A percentile compares a stretch with the other conserved stretches of the same genome.
phyloP scores from a whole-genome alignment of 2,329 filamentous ascomycete species.

The Neonectria neomacrospora region DNA sequence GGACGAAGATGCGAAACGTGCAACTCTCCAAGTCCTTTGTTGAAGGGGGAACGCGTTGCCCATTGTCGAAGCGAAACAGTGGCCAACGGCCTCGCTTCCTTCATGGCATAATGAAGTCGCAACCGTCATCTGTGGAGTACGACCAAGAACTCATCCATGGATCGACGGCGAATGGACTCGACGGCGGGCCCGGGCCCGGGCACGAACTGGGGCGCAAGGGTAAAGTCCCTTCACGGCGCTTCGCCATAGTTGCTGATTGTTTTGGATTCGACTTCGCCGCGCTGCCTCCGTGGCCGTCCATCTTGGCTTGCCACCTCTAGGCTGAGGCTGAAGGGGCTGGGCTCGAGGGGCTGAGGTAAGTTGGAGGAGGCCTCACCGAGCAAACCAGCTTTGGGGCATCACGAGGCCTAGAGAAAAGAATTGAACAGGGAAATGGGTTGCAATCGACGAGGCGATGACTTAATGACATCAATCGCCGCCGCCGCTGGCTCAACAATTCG shows the following conservation, averaged over 20 bases:
- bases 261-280: not conserved
- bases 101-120: conserved; percentile 14
- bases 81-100: not conserved
- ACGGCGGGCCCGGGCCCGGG: conserved; percentile 2
- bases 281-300: not conserved
- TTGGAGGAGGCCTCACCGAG: conserved; percentile 11
- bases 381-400: not conserved
- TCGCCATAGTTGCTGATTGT: not conserved
- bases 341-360: conserved; percentile 16
- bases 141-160: conserved; percentile 7
- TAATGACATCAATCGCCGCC: conserved; percentile 19
- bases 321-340: conserved; percentile 2
- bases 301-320: not conserved
- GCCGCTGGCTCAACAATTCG: conserved; percentile 2
- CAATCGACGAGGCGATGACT: conserved; percentile 12
- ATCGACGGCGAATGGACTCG: conserved; percentile 3
- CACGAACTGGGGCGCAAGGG: not conserved
- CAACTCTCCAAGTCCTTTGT: conserved; percentile 7
- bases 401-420: conserved; percentile 2
- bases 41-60: conserved; percentile 12
- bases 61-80: conserved; percentile 36
- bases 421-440: not conserved
- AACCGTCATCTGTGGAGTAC: conserved; percentile 9
- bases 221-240: conserved; percentile 2
- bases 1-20: conserved; percentile 29